Evolutionary conservation across 495 filamentous ascomycete species (phyloP).

Genomic region (Hypomontagnella monticulosa): DNA sequence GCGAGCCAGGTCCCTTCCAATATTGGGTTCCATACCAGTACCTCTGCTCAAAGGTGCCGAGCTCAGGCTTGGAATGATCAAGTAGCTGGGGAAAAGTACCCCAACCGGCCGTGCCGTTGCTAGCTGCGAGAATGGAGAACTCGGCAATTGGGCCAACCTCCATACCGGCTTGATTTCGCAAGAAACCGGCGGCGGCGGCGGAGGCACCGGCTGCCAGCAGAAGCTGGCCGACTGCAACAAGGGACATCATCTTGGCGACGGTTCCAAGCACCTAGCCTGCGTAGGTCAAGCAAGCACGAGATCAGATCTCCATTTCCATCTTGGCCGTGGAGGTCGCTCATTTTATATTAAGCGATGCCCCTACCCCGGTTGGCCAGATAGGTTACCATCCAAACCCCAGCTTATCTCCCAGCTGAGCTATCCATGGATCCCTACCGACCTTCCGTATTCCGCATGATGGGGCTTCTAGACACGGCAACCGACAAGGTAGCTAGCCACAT

Average conservation of each 20-base stretch:
- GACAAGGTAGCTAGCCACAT: too few relatives aligned
- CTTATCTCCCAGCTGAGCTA: too few relatives aligned
- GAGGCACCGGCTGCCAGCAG: constrained; percentile 43
- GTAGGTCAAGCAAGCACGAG: too few relatives aligned
- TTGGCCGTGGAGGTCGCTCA: too few relatives aligned
- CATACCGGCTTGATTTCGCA: constrained; percentile 41
- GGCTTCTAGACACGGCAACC: too few relatives aligned
- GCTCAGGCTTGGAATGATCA: constrained; percentile 63
- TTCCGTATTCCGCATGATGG: too few relatives aligned
- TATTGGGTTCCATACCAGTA: constrained; percentile 64
- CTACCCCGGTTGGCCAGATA: too few relatives aligned
- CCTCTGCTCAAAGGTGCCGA: constrained; percentile 67
- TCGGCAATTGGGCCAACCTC: constrained; percentile 43
- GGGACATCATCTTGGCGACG: constrained; percentile 43
- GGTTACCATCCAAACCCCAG: too few relatives aligned
- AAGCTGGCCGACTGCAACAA: constrained; percentile 38
- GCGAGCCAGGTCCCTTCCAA: constrained; percentile 65
- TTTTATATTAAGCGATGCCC: too few relatives aligned
- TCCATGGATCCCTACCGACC: too few relatives aligned
- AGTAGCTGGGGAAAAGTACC: constrained; percentile 63
- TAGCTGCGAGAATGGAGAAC: constrained; percentile 17
- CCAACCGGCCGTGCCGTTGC: constrained; percentile 38
- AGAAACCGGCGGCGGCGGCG: constrained; percentile 41
- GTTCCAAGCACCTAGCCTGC: constrained; percentile 30
- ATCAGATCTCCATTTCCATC: too few relatives aligned